phyloP scores from a whole-genome alignment of 345 rosid species.

The Melaleuca alternifolia region DNA sequence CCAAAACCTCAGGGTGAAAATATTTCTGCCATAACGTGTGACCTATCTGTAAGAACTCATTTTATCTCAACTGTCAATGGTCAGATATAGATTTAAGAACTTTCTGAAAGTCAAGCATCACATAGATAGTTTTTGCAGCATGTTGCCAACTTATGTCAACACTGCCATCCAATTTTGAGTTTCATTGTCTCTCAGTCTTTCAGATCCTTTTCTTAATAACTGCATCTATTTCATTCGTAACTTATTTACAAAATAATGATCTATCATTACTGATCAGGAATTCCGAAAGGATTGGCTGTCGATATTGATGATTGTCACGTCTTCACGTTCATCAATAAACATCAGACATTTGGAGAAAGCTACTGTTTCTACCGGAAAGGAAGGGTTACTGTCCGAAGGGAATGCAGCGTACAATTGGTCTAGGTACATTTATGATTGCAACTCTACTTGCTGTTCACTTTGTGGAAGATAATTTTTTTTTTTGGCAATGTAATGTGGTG shows the following conservation, averaged over 20 bases:
- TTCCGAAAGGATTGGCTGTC: conserved; percentile 96
- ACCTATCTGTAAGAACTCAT: conserved; percentile 61
- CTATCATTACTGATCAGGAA: conserved; percentile 50
- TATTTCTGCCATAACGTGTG: conserved; percentile 75
- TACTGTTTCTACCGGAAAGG: conserved; percentile 97
- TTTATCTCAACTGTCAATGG: background rate
- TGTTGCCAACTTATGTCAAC: background rate
- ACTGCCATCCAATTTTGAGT: background rate
- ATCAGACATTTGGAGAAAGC: conserved; percentile 98
- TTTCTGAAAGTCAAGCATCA: background rate
- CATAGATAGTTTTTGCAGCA: background rate
- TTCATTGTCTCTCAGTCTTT: background rate
- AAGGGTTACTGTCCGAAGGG: conserved; percentile 97
- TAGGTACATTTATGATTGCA: conserved; percentile 38
- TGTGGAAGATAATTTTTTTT: background rate
- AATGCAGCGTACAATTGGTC: conserved; percentile 98
- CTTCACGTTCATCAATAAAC: conserved; percentile 89
- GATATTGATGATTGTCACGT: conserved; percentile 93
- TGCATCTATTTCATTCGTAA: background rate
- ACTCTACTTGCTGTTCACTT: background rate
- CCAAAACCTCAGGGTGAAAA: conserved; percentile 92
- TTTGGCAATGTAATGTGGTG: background rate
- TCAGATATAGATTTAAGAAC: background rate
- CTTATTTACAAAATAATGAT: background rate
- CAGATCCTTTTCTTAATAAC: background rate